phyloP scores from a whole-genome alignment of 2,329 filamentous ascomycete species.

The Byssochlamys sp. region DNA sequence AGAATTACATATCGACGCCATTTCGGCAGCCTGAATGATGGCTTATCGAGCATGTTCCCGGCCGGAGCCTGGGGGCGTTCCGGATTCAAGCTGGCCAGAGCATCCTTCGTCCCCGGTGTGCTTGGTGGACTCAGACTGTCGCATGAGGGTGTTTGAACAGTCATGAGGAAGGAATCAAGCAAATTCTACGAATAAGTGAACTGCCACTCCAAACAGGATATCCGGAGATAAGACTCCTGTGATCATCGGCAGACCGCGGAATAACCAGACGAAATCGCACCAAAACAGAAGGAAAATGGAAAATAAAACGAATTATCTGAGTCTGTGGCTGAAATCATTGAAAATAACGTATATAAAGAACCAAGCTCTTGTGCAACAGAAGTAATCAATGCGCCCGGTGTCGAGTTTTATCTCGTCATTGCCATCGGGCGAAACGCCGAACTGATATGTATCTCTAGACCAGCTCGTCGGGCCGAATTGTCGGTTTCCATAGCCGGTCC shows the following conservation, averaged over 20 bases:
- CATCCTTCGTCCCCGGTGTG: neutral
- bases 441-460: neutral
- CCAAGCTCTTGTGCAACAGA: neutral
- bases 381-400: neutral
- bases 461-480: neutral
- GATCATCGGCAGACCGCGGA: neutral
- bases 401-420: neutral
- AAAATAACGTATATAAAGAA: neutral
- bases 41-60: neutral
- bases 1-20: conserved; percentile 35
- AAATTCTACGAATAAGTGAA: neutral
- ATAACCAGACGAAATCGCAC: neutral
- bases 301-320: neutral
- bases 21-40: conserved; percentile 7
- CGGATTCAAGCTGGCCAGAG: neutral
- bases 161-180: neutral
- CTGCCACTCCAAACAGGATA: neutral
- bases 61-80: neutral
- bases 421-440: neutral
- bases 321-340: neutral
- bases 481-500: neutral
- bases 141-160: neutral
- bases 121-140: neutral
- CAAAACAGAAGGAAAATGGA: neutral
- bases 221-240: neutral